phyloP scores from a whole-genome alignment of 352 stramenopile species.

The Phytophthora pisi region DNA sequence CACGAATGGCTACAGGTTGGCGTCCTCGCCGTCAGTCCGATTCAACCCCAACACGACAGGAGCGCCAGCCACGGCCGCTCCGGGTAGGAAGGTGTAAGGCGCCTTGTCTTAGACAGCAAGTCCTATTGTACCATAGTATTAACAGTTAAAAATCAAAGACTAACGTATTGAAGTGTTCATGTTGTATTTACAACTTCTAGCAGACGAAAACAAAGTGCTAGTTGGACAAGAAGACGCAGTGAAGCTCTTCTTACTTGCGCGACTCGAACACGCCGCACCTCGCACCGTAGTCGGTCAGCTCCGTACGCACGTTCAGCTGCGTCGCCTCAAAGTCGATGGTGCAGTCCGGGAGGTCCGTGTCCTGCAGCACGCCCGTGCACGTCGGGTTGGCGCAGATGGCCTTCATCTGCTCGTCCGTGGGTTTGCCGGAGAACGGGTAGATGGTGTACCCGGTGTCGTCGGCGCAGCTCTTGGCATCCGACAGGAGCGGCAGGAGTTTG shows the following conservation, averaged over 20 bases:
- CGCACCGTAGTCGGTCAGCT: constrained; percentile 26
- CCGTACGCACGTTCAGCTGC: constrained; percentile 33
- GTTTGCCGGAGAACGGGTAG: constrained; percentile 36
- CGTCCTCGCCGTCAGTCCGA: constrained; percentile 25
- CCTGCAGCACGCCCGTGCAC: constrained; percentile 31
- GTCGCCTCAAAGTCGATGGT: constrained; percentile 38
- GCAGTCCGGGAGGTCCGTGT: constrained; percentile 38
- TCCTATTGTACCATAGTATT: constrained; percentile 30
- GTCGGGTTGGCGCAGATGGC: constrained; percentile 36
- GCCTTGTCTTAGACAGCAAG: constrained; percentile 18
- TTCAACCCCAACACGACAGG: constrained; percentile 31
- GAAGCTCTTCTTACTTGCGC: constrained; percentile 17
- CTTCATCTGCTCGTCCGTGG: constrained; percentile 31
- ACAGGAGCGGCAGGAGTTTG: constrained; percentile 33
- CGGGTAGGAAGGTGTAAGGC: constrained; percentile 24
- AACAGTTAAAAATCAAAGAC: constrained; percentile 18
- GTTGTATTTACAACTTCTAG: constrained; percentile 1
- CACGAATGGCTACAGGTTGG: constrained; percentile 34
- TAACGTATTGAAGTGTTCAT: constrained; percentile 24
- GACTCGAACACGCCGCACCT: constrained; percentile 29
- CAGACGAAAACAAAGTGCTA: background rate
- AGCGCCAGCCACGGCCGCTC: constrained; percentile 12
- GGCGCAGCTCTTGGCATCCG: constrained; percentile 34
- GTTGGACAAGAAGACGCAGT: background rate
- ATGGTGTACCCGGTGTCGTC: constrained; percentile 36